Base-by-base conservation (phyloP, 257 asterid species). In the Lantana camara region DNA sequence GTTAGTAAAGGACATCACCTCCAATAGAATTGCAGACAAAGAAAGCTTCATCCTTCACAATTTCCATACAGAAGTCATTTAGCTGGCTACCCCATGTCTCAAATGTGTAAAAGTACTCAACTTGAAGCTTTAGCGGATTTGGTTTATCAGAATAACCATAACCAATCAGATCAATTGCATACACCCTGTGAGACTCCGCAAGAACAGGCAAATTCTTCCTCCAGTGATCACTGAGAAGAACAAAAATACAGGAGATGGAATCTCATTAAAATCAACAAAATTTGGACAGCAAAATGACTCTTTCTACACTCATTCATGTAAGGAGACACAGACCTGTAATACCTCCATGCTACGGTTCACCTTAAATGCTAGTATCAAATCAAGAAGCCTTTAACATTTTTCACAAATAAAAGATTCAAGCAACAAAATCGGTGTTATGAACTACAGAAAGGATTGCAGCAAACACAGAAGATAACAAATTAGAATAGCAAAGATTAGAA, bases 71-170 rank as follows among this genome's bases (percentile, higher is more conserved):
- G 64, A 93, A 93, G 80, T 93, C 97, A 64, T 93, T 93, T 68
- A 93, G 73, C 75, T 93, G 98, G 70, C 75, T 70, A 59, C 79
- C 98, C 98, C 98, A 93, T 45, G 98, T 93, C 87, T 90, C 98
- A 66, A 93, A 93, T 12, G 95, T 85, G 71, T 92, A 93, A 50
- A 93, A 93, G 32, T 68, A 15, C 32, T 81, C 73, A 17, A 67
- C 68, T 61, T 76, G 78, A 68, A 87, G 87, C 17, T 80, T 73
- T 37, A 76, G 73, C 8, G 97, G 94, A 71, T 90, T 82, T 53
- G 98, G 98, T 78, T 93, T 93, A 80, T 93, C 98, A 10, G 98
- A 93, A 81, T 87, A 90, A 46, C 98, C 98, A 66, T 93, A 93
- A 23, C 98, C 98, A 67, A 93, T 87, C 15, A 93, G 94, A 77